These are phyloP conservation scores for Powellomyces hirtus DNA, from an alignment of 192 early-diverging fungal species.

Conservation along the genomic window DNA sequence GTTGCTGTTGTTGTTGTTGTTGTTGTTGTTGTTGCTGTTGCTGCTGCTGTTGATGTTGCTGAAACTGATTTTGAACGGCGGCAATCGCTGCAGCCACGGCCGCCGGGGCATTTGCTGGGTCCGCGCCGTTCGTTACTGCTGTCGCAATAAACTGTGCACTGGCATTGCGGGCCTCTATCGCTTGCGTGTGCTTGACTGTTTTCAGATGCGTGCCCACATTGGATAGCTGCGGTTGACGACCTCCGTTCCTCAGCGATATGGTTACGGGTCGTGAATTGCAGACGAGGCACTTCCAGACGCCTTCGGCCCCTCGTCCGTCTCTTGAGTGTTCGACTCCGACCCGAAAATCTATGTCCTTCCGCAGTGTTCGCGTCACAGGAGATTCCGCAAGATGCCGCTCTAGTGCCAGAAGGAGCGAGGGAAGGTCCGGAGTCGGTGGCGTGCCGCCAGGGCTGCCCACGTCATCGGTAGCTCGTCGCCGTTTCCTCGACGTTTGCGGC, in stretches of 20 bases:
- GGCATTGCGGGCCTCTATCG: not conserved
- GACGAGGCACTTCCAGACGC: constrained; percentile 30
- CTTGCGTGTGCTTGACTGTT: constrained; percentile 26
- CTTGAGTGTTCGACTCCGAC: constrained; percentile 11
- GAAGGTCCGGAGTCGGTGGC: constrained; percentile 9
- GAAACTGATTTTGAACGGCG: not conserved
- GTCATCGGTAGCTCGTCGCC: not conserved
- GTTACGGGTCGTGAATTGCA: constrained; percentile 26
- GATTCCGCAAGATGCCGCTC: constrained; percentile 29
- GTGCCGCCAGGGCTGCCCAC: not conserved
- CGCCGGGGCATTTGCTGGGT: not conserved
- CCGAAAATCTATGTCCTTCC: constrained; percentile 25
- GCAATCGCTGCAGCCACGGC: constrained; percentile 9
- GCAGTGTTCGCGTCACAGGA: constrained; percentile 24
- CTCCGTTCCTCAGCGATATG: constrained; percentile 28
- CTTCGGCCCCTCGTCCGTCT: constrained; percentile 8
- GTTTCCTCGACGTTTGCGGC: not conserved
- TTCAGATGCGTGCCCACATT: constrained; percentile 32
- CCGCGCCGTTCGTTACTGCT: not conserved
- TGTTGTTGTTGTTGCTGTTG: not conserved
- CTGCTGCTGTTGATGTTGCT: constrained; percentile 7
- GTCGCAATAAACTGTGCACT: constrained; percentile 1
- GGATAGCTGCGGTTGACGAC: constrained; percentile 30
- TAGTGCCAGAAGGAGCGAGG: not conserved
- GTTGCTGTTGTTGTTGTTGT: not conserved